A percentile compares a stretch with the other conserved stretches of the same genome.
phyloP scores from a whole-genome alignment of 345 rosid genomes.

The Hibiscus trionum region DNA sequence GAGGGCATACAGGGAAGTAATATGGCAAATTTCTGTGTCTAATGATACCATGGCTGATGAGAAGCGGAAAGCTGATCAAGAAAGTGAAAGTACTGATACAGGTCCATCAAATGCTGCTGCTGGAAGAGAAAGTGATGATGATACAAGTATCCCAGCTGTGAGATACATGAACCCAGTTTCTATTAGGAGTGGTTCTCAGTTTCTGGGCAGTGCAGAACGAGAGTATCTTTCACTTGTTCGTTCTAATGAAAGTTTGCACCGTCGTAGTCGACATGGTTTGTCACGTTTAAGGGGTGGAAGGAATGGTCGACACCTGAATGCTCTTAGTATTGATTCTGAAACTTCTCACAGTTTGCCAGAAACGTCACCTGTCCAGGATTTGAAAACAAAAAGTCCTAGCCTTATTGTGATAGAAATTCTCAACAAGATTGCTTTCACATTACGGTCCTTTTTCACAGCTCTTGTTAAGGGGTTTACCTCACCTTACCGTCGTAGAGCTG shows the following conservation, averaged over 20 bases:
- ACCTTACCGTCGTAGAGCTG: constrained; percentile 87
- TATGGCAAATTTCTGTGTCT: constrained; percentile 82
- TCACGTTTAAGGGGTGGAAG: constrained; percentile 88
- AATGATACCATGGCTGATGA: constrained; percentile 70
- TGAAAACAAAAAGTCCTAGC: constrained; percentile 72
- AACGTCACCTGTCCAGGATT: constrained; percentile 45
- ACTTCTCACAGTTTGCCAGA: constrained; percentile 49
- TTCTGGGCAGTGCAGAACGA: constrained; percentile 74
- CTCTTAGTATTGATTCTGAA: constrained; percentile 63
- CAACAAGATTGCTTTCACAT: constrained; percentile 59
- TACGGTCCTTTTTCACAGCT: constrained; percentile 70
- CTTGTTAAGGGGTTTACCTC: constrained; percentile 88
- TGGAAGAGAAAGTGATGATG: constrained; percentile 88
- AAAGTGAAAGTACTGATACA: constrained; percentile 44
- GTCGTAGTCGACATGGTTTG: constrained; percentile 77
- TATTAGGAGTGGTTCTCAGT: constrained; percentile 60
- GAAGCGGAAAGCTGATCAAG: constrained; percentile 47
- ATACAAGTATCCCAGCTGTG: constrained; percentile 50
- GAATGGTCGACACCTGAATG: constrained; percentile 69
- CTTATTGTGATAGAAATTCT: constrained; percentile 62
- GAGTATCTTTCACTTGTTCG: constrained; percentile 75
- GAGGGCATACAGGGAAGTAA: constrained; percentile 54
- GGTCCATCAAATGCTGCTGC: constrained; percentile 46
- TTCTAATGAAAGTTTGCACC: constrained; percentile 66
- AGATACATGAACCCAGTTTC: constrained; percentile 80